Evolutionary conservation across 2,329 filamentous ascomycete genomes (phyloP), one percentile per base, ranked within the genome.

Genomic region (Pseudocercospora fijiensis): DNA sequence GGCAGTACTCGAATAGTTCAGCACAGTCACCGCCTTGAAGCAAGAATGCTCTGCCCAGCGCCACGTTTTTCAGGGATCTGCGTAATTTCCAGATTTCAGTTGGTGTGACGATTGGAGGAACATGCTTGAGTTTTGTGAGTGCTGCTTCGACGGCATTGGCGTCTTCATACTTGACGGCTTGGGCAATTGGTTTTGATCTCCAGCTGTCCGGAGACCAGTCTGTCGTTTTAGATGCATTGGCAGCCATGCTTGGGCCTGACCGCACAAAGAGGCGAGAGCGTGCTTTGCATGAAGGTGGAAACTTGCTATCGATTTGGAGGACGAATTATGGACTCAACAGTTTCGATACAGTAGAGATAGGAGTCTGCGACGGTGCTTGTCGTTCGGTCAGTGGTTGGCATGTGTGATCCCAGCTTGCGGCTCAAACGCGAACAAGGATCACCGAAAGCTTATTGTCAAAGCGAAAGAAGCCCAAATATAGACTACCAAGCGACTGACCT

Each of bases 21-120:
- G 95, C 95, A 75, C 95, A 99, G 79, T 99, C 95, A 53, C 94
- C 95, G 65, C 95, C 95, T 80, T 99, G 95, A 3, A 99, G 86
- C 9, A 99, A 83, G 76, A 99, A 98, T 11, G 94, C 91, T 69
- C 94, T 92, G 33, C 95, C 95, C 37, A 90, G 82, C 4, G 95
- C 95, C 5, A 96, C 95, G 79, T 96, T 91, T 64, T 87, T 86
- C 22, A 99, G 84, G 72, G 86, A 89, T 58, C 86, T 83, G 75
- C 92, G 92, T 59, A 99, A 84, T 67, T 86, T 89, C 70, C 86
- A 83, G 73, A 99, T 96, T 77, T 95, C 91, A 56, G 84, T 83
- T 3, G 90, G 88, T 62, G 91, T 91, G 28, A 95, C 91, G 56
- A 95, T 85, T 24, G 91, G 91, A 6, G 91, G 91, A 8, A 95